Base-by-base conservation (phyloP, 441 rosid species). In the Populus hybrid region DNA sequence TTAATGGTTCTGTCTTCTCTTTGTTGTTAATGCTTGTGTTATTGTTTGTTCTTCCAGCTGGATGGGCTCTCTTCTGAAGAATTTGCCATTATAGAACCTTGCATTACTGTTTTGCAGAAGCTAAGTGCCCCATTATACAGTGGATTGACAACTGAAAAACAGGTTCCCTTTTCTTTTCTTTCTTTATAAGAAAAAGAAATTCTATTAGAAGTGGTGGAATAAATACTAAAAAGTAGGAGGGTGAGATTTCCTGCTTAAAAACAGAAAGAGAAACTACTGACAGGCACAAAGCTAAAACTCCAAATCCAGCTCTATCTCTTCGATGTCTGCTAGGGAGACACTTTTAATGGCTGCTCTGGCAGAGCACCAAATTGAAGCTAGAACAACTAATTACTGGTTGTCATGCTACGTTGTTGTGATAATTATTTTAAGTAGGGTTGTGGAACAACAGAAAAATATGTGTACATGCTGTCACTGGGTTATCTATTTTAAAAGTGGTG, bases 31-130 rank as follows among this genome's bases (percentile, higher is more conserved):
- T 68, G 28, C 78, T 65, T 71, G 69, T 26, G 61, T 73, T 83
- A 35, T 76, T 79, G 59, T 78, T 83, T 78, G 32, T 81, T 76
- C 80, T 84, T 84, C 73, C 90, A 97, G 99, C 77, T 95, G 87
- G 89, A 87, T 73, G 85, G 85, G 64, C 77, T 81, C 68, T 85
- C 86, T 76, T 73, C 82, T 18, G 91, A 86, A 74, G 94, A 90
- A 79, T 85, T 85, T 83, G 91, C 90, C 54, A 76, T 90, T 65
- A 34, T 81, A 74, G 87, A 88, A 73, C 99, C 98, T 71, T 90
- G 95, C 77, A 73, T 91, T 30, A 83, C 91, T 67, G 91, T 92
- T 78, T 83, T 97, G 85, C 89, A 84, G 81, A 91, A 90, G 73
- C 79, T 95, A 81, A 91, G 81, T 84, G 83, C 68, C 84, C 87